phyloP scores from a whole-genome alignment of 2,329 filamentous ascomycete species.

The Penicillium palitans region DNA sequence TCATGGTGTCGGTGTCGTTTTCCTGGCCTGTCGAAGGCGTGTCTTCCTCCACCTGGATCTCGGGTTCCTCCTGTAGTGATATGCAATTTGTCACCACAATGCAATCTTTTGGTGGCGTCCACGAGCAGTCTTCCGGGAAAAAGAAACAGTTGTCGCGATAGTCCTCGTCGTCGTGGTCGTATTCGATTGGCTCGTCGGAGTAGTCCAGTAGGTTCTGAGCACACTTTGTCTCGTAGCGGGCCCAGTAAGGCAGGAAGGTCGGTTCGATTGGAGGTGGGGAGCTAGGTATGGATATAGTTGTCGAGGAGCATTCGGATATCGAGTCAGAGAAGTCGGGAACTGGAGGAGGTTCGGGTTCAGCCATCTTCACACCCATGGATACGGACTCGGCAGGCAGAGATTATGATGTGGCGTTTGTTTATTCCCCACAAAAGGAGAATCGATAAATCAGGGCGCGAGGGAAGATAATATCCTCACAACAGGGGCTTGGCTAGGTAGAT shows the following conservation, averaged over 20 bases:
- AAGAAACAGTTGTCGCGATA: conserved; percentile 47
- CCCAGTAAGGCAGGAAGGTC: conserved; percentile 42
- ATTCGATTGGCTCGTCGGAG: conserved; percentile 44
- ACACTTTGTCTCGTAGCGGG: conserved; percentile 39
- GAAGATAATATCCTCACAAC: conserved; percentile 17
- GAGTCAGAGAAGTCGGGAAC: conserved; percentile 18
- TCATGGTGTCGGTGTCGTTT: conserved; percentile 35
- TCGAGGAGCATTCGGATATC: conserved; percentile 10
- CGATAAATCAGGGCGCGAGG: conserved; percentile 3
- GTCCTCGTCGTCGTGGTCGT: conserved; percentile 46
- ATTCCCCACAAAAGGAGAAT: conserved; percentile 6
- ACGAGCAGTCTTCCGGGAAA: conserved; percentile 47
- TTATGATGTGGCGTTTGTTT: not conserved
- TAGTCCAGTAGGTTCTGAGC: conserved; percentile 43
- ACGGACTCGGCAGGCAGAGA: not conserved
- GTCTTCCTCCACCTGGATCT: conserved; percentile 16
- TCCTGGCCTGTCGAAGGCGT: conserved; percentile 11
- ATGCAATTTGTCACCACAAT: conserved; percentile 28
- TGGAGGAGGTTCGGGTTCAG: conserved; percentile 31
- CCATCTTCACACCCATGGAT: conserved; percentile 28
- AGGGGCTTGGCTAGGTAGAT: not conserved
- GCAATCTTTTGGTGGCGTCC: conserved; percentile 37
- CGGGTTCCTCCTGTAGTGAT: conserved; percentile 8
- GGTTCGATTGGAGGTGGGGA: conserved; percentile 15
- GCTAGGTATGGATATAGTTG: not conserved